phyloP scores from a whole-genome alignment of 1,139 yeast genomes.

The Scheffersomyces cryptocercus region DNA sequence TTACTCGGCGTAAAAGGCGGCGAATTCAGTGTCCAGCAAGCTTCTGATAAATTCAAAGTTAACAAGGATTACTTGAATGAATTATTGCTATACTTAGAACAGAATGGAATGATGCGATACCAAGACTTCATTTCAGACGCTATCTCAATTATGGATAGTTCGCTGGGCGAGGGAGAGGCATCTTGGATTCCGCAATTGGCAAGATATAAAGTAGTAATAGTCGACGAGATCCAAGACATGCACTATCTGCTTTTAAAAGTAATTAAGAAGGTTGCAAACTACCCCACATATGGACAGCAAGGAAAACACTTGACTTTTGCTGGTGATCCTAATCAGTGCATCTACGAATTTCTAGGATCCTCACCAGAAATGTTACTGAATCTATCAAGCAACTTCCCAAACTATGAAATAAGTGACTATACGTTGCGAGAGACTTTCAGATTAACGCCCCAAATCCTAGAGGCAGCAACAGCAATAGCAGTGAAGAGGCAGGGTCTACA shows the following conservation, averaged over 20 bases:
- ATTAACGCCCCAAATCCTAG: slow-evolving; percentile 56
- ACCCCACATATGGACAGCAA: slow-evolving; percentile 22
- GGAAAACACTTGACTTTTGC: slow-evolving; percentile 61
- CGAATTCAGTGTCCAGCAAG: slow-evolving; percentile 23
- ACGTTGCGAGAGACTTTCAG: slow-evolving; percentile 55
- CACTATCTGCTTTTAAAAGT: slow-evolving; percentile 52
- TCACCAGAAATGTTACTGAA: slow-evolving; percentile 31
- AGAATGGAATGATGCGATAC: slow-evolving; percentile 38
- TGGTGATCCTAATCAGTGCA: slow-evolving; percentile 75
- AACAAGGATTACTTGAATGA: slow-evolving; percentile 18
- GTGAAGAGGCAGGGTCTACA: neutral
- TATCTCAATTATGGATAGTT: slow-evolving; percentile 21
- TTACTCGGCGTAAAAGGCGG: slow-evolving; percentile 34
- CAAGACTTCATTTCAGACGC: slow-evolving; percentile 38
- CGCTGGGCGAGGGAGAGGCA: slow-evolving; percentile 7
- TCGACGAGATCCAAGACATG: slow-evolving; percentile 80
- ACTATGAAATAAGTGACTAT: slow-evolving; percentile 24
- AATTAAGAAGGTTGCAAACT: slow-evolving; percentile 35
- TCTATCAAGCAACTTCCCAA: slow-evolving; percentile 26
- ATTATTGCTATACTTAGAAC: slow-evolving; percentile 16
- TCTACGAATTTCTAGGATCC: slow-evolving; percentile 66
- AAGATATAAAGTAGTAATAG: slow-evolving; percentile 43
- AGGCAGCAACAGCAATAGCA: slow-evolving; percentile 37
- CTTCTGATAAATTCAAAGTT: slow-evolving; percentile 24
- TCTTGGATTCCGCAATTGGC: slow-evolving; percentile 23